Evolutionary conservation across 1,284 basidiomycete species (phyloP).

Genomic region (Tetrapyrgos nigripes): DNA sequence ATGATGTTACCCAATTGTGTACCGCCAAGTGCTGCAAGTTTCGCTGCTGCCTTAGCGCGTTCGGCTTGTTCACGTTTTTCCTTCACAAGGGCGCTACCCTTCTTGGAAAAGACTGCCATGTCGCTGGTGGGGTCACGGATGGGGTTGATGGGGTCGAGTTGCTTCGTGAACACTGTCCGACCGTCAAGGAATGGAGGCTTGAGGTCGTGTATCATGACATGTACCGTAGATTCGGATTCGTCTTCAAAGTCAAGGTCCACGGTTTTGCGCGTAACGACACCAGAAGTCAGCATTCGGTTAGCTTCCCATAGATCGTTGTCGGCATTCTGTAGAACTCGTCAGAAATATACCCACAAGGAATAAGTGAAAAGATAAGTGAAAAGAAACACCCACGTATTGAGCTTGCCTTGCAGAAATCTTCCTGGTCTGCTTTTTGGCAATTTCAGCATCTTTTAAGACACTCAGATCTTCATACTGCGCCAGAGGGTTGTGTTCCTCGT

Average conservation of each 20-base stretch:
- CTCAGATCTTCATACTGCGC: conserved; percentile 89
- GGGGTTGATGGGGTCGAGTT: conserved; percentile 97
- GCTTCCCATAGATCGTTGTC: conserved; percentile 99
- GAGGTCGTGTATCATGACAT: conserved; percentile 96
- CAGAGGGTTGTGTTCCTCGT: conserved; percentile 64
- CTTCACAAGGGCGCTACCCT: conserved; percentile 91
- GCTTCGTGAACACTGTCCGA: conserved; percentile 94
- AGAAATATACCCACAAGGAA: conserved; percentile 8
- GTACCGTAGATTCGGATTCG: conserved; percentile 93
- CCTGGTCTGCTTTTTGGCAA: conserved; percentile 82
- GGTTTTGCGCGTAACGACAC: conserved; percentile 85
- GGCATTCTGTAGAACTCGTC: conserved; percentile 76
- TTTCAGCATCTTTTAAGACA: conserved; percentile 75
- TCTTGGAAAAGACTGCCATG: conserved; percentile 95
- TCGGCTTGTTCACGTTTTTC: conserved; percentile 97
- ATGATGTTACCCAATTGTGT: conserved; percentile 96
- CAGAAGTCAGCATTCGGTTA: conserved; percentile 96
- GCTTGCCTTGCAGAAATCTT: conserved; percentile 92
- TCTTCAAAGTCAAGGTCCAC: conserved; percentile 94
- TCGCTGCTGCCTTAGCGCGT: conserved; percentile 94
- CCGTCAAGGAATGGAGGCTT: conserved; percentile 99
- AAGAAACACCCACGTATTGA: conserved; percentile 88
- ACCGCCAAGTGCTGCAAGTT: conserved; percentile 91
- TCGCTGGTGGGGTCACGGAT: conserved; percentile 94
- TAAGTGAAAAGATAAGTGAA: conserved; percentile 2